Evolutionary conservation across 441 rosid species (phyloP).

Genomic region (Dalechampia spathulata): DNA sequence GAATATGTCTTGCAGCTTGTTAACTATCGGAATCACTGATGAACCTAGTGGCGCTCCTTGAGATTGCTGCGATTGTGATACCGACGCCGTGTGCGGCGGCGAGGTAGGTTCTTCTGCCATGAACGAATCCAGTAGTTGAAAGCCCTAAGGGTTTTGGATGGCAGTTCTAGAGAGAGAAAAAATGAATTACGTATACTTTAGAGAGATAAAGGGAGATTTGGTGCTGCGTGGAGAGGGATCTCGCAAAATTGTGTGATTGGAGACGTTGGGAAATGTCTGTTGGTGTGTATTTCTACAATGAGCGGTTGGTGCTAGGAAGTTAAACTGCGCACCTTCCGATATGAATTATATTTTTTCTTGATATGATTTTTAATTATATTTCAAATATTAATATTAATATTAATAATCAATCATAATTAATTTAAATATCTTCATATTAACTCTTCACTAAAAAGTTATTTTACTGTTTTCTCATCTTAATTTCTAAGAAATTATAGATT

Average conservation of each 20-base stretch:
- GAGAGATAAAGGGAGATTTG: background rate
- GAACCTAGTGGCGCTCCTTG: constrained; percentile 47
- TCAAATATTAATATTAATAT: too few relatives aligned
- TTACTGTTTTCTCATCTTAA: too few relatives aligned
- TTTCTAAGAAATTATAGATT: too few relatives aligned
- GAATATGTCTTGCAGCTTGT: constrained; percentile 36
- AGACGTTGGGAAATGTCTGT: background rate
- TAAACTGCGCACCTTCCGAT: constrained; percentile 19
- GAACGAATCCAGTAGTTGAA: constrained; percentile 9
- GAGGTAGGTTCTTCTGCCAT: constrained; percentile 45
- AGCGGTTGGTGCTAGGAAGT: constrained; percentile 1
- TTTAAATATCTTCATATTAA: too few relatives aligned
- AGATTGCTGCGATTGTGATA: constrained; percentile 1
- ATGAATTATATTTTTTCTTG: background rate
- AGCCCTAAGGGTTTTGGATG: constrained; percentile 21
- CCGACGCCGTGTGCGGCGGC: constrained; percentile 17
- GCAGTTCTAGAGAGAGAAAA: background rate
- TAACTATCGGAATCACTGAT: constrained; percentile 33
- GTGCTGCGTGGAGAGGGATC: background rate
- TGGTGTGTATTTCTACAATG: constrained; percentile 6
- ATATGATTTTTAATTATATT: too few relatives aligned
- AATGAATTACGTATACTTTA: background rate
- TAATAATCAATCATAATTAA: too few relatives aligned
- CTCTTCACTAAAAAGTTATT: too few relatives aligned
- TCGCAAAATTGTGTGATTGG: background rate